Conservation (phyloP, 2,329 filamentous ascomycete species). For the Orbilia ellipsospora region DNA sequence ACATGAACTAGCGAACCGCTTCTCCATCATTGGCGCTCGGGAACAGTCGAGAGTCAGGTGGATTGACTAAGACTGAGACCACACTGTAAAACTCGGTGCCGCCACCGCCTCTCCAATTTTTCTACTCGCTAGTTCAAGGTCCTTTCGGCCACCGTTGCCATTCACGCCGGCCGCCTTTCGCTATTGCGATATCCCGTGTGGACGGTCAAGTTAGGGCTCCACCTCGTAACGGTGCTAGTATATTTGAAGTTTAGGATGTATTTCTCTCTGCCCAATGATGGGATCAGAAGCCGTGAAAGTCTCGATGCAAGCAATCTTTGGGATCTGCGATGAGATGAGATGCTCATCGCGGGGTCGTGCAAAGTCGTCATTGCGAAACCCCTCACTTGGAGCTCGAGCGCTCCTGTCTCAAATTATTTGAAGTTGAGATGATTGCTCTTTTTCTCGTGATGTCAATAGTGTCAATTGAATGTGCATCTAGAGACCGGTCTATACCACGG, state of each 20-base stretch:
- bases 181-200: conserved; percentile 56
- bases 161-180: conserved; percentile 22
- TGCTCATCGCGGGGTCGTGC: conserved; percentile 33
- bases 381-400: conserved; percentile 21
- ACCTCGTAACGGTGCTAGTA: conserved; percentile 31
- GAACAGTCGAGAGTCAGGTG: conserved; percentile 30
- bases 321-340: conserved; percentile 45
- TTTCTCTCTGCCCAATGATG: conserved; percentile 33
- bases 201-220: conserved; percentile 2
- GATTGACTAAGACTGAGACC: conserved; percentile 15
- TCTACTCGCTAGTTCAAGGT: neutral
- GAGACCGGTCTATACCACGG: neutral
- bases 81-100: conserved; percentile 21
- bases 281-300: conserved; percentile 9
- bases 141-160: conserved; percentile 21
- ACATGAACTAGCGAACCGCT: conserved; percentile 31
- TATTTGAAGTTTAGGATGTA: neutral
- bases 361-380: conserved; percentile 31
- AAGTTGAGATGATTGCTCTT: neutral
- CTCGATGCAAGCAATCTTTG: conserved; percentile 22
- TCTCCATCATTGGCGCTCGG: conserved; percentile 46
- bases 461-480: neutral
- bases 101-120: conserved; percentile 13
- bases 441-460: conserved; percentile 10
- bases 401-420: neutral